Base-by-base conservation (phyloP, 768 basidiomycete genomes). In the Antrodiella citrinella region DNA sequence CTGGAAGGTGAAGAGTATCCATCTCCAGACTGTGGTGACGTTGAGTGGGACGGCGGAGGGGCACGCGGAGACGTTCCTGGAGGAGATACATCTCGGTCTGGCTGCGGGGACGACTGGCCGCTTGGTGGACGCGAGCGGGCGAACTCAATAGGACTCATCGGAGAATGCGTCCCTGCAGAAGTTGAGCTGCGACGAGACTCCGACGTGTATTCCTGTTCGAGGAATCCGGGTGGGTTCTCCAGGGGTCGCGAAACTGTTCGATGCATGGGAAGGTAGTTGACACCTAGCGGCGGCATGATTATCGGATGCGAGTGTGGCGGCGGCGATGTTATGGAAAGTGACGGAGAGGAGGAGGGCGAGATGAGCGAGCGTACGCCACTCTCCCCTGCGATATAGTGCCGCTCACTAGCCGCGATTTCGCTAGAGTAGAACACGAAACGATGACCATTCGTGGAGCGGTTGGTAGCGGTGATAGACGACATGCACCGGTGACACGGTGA, bases 371-470 rank as follows among this genome's bases (percentile, higher is more conserved):
- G 67, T 15, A 86, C 77, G 21, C 84, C 84, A 22, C 75, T 76
- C 62, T 90, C 86, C 52, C 76, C 72, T 26, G 67, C 67, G 50
- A 86, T 67, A 55, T 86, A 82, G 58, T 75, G 73, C 40, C 86
- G 77, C 59, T 85, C 83, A 22, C 75, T 75, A 7, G 78, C 77
- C 21, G 65, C 56, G 47, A 89, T 78, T 65, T 84, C 83, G 54
- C 65, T 75, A 38, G 83, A 84, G 69, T 91, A 87, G 64, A 91
- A 92, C 26, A 92, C 89, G 64, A 87, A 92, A 24, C 87, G 80
- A 63, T 91, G 88, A 7, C 87, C 86, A 64, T 91, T 91, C 20
- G 88, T 88, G 5, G 80, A 73, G 51, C 85, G 79, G 63, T 84
- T 84, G 15, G 76, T 78, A 4, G 74, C 73, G 44, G 76, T 73